These are phyloP conservation scores for Terfezia boudieri DNA, from an alignment of 495 filamentous ascomycete species.

Conservation along the genomic window DNA sequence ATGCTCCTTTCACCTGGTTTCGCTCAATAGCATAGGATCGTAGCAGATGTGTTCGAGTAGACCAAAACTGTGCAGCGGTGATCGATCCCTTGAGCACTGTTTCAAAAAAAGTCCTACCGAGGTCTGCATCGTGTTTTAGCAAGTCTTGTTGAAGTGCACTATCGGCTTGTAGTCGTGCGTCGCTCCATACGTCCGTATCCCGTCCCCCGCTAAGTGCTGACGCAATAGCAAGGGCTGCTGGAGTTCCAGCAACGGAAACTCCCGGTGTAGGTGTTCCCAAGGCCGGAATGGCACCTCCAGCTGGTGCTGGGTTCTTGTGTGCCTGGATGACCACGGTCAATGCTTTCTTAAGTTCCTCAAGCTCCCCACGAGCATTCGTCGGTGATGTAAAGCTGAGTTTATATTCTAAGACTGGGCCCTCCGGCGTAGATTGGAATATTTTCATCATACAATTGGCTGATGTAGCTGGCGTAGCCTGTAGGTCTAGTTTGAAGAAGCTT, in stretches of 20 bases:
- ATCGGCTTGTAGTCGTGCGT: constrained; percentile 47
- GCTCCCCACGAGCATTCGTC: constrained; percentile 60
- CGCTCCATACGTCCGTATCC: constrained; percentile 28
- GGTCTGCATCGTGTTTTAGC: constrained; percentile 45
- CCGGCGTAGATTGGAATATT: constrained; percentile 46
- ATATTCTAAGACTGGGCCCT: constrained; percentile 23
- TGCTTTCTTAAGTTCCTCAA: constrained; percentile 57
- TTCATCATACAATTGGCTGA: constrained; percentile 77
- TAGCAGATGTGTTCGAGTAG: constrained; percentile 56
- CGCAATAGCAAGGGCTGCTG: constrained; percentile 25
- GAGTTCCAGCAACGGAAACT: constrained; percentile 22
- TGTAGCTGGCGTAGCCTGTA: constrained; percentile 74
- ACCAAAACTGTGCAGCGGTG: constrained; percentile 86
- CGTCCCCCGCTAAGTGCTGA: constrained; percentile 26
- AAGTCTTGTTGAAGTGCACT: constrained; percentile 65
- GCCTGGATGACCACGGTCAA: constrained; percentile 56
- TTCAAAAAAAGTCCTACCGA: constrained; percentile 65
- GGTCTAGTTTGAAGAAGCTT: constrained; percentile 27
- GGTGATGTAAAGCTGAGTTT: constrained; percentile 55
- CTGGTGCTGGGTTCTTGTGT: constrained; percentile 30
- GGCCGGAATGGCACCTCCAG: constrained; percentile 14
- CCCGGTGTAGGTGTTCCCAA: constrained; percentile 21
- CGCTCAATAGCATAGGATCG: constrained; percentile 78
- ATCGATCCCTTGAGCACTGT: constrained; percentile 50
- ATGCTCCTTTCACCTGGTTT: constrained; percentile 60